Conservation (phyloP, 441 rosid species). For the Breynia disticha region DNA sequence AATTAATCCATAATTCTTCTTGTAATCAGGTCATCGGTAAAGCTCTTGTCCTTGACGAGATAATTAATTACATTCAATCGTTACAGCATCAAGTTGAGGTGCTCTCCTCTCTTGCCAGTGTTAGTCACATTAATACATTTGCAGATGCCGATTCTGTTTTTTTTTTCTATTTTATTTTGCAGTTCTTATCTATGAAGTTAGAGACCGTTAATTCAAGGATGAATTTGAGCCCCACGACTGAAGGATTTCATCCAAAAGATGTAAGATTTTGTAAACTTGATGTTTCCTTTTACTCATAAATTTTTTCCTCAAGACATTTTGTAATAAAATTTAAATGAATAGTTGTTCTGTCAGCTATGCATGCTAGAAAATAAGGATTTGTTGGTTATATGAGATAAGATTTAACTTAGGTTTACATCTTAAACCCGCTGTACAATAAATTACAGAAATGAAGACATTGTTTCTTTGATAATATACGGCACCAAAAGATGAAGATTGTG, state of each 20-base stretch:
- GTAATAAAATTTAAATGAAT: too few species aligned
- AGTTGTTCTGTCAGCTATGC: neutral
- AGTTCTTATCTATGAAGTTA: constrained; percentile 86
- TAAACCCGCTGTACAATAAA: too few species aligned
- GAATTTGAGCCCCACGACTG: constrained; percentile 35
- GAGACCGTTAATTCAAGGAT: constrained; percentile 68
- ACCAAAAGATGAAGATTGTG: neutral
- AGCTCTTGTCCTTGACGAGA: constrained; percentile 84
- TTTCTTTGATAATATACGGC: too few species aligned
- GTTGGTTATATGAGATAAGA: neutral
- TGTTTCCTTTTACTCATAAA: neutral
- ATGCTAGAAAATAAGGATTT: neutral
- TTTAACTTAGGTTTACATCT: neutral
- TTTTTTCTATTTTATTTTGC: constrained; percentile 7
- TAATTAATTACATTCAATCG: constrained; percentile 80
- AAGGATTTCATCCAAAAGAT: constrained; percentile 58
- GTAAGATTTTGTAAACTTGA: constrained; percentile 22
- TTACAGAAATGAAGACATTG: too few species aligned
- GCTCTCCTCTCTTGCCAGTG: constrained; percentile 3
- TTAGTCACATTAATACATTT: neutral
- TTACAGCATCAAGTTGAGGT: constrained; percentile 84
- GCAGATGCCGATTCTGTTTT: neutral
- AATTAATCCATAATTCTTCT: constrained; percentile 2
- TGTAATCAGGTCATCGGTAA: constrained; percentile 62
- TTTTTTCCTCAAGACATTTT: neutral